phyloP scores from a whole-genome alignment of 2,329 filamentous ascomycete species.

The Aspergillus nomiae region DNA sequence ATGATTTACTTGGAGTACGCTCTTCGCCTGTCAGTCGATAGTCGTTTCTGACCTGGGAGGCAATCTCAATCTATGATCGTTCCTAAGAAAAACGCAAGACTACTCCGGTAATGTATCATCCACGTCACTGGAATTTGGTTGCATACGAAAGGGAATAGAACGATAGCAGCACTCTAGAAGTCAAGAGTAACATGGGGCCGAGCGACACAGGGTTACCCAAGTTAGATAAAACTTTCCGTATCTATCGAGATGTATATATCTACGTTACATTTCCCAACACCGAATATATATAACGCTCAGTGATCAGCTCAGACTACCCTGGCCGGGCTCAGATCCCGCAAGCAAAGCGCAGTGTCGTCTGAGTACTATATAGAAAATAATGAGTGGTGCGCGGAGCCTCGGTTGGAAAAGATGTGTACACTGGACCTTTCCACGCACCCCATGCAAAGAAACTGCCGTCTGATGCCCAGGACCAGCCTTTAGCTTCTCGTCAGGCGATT shows the following conservation, averaged over 20 bases:
- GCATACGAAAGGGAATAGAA: neutral
- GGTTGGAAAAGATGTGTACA: neutral
- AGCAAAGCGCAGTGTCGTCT: neutral
- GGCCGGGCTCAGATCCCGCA: neutral
- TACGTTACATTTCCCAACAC: neutral
- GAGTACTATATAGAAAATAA: neutral
- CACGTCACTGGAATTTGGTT: no score
- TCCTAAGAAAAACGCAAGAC: no score
- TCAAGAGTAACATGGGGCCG: neutral
- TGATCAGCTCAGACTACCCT: neutral
- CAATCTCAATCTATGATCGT: no score
- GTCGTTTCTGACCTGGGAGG: no score
- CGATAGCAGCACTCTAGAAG: neutral
- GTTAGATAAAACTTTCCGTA: neutral
- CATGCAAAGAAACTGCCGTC: neutral
- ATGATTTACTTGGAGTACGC: no score
- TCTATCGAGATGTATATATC: neutral
- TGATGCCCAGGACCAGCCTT: neutral
- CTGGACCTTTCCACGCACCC: neutral
- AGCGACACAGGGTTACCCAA: neutral
- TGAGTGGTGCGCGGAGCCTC: neutral
- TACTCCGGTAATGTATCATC: no score
- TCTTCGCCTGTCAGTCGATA: no score
- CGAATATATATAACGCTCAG: conserved; percentile 1
- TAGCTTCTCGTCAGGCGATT: neutral